Conservation (phyloP, 2,329 filamentous ascomycete species). For the Fusarium tupiense region DNA sequence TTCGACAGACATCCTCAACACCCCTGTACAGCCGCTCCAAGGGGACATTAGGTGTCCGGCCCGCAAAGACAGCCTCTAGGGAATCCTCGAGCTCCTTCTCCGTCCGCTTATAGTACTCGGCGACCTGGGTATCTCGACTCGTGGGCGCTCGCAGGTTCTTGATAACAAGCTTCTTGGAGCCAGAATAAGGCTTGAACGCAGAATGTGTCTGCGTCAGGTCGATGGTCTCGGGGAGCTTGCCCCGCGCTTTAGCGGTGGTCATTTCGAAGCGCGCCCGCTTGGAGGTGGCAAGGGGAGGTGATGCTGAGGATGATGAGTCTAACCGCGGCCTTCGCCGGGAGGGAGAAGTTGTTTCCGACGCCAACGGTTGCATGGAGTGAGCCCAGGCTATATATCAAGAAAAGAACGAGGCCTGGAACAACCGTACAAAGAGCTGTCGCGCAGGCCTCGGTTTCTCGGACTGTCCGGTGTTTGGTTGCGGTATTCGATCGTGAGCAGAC, state of each 20-base stretch:
- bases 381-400: background rate
- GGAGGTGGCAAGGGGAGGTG: slow-evolving; percentile 34
- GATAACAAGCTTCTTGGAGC: slow-evolving; percentile 88
- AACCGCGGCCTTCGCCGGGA: slow-evolving; percentile 53
- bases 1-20: slow-evolving; percentile 90
- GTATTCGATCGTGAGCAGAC: background rate
- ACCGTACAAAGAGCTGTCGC: slow-evolving; percentile 40
- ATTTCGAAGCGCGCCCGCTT: slow-evolving; percentile 51
- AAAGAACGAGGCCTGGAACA: slow-evolving; percentile 41
- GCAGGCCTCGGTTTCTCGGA: slow-evolving; percentile 40
- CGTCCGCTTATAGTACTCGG: slow-evolving; percentile 80
- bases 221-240: slow-evolving; percentile 52
- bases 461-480: slow-evolving; percentile 16
- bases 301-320: slow-evolving; percentile 48
- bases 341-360: slow-evolving; percentile 44
- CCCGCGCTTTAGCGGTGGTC: slow-evolving; percentile 51
- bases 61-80: slow-evolving; percentile 76
- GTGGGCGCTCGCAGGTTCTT: slow-evolving; percentile 82
- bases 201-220: slow-evolving; percentile 49
- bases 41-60: slow-evolving; percentile 72
- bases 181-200: slow-evolving; percentile 76
- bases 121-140: slow-evolving; percentile 68
- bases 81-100: slow-evolving; percentile 80
- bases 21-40: slow-evolving; percentile 89
- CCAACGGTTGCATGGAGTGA: slow-evolving; percentile 49